These are phyloP conservation scores for Thinopyrum obtusiflorum DNA, from an alignment of 202 grass and related monocot genomes.

Conservation along the genomic window DNA sequence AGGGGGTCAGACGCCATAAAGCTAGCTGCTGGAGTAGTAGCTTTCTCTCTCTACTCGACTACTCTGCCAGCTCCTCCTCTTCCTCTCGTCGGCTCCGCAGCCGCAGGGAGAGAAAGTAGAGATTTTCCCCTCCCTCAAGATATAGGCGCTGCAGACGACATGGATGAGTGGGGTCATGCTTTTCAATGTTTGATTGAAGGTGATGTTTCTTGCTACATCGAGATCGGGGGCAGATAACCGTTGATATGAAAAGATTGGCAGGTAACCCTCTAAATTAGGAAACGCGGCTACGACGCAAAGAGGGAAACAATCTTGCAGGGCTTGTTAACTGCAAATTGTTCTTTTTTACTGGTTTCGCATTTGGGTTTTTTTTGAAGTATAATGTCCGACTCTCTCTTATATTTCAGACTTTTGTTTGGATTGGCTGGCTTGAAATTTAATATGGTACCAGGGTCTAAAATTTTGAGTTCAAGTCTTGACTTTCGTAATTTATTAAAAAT, in stretches of 20 bases:
- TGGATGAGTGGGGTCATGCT: not conserved
- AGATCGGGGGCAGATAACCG: not conserved
- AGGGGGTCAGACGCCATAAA: slow-evolving; percentile 8
- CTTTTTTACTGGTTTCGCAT: no score
- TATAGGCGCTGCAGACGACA: not conserved
- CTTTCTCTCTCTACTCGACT: not conserved
- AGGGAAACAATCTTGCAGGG: not conserved
- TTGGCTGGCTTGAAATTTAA: no score
- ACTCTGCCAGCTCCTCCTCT: not conserved
- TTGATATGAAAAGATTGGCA: not conserved
- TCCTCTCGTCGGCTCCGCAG: not conserved
- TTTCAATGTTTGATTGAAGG: not conserved
- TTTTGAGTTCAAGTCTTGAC: no score
- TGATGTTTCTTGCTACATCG: not conserved
- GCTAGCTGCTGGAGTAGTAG: not conserved
- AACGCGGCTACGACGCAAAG: slow-evolving; percentile 17
- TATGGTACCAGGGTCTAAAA: no score
- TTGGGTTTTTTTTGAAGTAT: no score
- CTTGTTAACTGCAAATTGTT: not conserved
- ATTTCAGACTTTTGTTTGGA: no score
- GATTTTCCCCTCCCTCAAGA: not conserved
- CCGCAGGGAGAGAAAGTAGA: not conserved
- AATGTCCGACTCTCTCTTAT: no score
- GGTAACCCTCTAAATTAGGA: slow-evolving; percentile 3
- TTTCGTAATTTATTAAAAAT: no score